Evolutionary conservation across 2,329 filamentous ascomycete species (phyloP).

Genomic region (Huntiella abstrusa): DNA sequence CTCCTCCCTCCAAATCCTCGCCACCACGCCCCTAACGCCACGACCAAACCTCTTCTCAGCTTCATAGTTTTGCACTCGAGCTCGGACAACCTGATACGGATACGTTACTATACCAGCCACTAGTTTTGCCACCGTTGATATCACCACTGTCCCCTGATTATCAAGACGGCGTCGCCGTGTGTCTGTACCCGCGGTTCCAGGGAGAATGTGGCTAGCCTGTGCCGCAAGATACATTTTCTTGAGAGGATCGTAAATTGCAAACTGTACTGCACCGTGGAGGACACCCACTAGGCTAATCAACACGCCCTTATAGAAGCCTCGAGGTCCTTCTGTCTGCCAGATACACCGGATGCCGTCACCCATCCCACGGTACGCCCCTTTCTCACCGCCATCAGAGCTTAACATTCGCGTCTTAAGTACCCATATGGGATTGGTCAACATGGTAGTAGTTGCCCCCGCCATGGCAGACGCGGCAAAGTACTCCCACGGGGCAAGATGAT

Average conservation of each 20-base stretch:
- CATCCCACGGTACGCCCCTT: conserved; percentile 69
- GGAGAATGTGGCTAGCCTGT: conserved; percentile 17
- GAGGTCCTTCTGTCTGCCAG: conserved; percentile 48
- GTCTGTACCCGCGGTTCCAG: conserved; percentile 3
- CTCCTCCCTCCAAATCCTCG: conserved; percentile 60
- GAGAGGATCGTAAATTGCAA: conserved; percentile 73
- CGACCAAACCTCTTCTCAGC: conserved; percentile 55
- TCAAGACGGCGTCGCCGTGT: conserved; percentile 11
- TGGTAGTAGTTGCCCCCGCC: conserved; percentile 53
- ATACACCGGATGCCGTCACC: conserved; percentile 49
- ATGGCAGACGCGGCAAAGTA: conserved; percentile 65
- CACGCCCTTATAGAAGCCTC: conserved; percentile 77
- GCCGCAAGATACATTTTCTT: conserved; percentile 34
- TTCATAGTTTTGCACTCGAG: conserved; percentile 76
- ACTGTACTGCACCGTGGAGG: conserved; percentile 83
- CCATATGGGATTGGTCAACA: conserved; percentile 90
- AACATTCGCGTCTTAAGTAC: conserved; percentile 97
- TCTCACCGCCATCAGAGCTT: conserved; percentile 53
- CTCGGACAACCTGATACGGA: conserved; percentile 82
- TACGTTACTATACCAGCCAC: conserved; percentile 83
- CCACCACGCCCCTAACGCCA: conserved; percentile 49
- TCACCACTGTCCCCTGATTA: conserved; percentile 59
- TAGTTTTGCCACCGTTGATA: conserved; percentile 68
- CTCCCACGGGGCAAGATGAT: conserved; percentile 40
- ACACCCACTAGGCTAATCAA: conserved; percentile 71